A percentile compares a stretch with the other conserved stretches of the same genome.
These are phyloP conservation scores for Irpex sp. DNA, from an alignment of 1,284 basidiomycete species.

Conservation along the genomic window DNA sequence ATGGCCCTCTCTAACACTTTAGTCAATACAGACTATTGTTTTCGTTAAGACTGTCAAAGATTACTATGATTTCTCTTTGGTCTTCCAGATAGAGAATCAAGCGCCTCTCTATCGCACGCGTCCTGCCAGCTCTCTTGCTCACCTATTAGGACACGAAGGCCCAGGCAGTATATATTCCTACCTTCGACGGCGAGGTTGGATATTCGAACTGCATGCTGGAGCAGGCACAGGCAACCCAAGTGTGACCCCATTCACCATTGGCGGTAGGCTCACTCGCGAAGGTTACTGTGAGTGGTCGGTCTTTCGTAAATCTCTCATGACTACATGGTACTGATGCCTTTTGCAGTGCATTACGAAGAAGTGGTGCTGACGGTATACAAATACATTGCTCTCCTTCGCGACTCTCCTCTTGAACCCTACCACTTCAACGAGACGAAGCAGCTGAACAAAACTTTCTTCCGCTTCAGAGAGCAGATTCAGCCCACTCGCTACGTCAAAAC, in stretches of 20 bases:
- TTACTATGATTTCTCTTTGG: constrained; percentile 49
- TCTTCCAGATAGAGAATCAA: constrained; percentile 59
- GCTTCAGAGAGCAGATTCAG: constrained; percentile 52
- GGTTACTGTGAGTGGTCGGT: constrained; percentile 42
- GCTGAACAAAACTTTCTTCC: constrained; percentile 56
- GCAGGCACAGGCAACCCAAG: constrained; percentile 39
- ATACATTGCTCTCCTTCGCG: constrained; percentile 56
- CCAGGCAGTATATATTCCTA: constrained; percentile 59
- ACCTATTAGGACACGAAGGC: constrained; percentile 71
- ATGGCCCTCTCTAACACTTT: neutral
- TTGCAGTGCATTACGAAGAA: constrained; percentile 48
- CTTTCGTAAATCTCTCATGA: too few species aligned
- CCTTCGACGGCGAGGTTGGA: constrained; percentile 65
- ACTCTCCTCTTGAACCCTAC: constrained; percentile 39
- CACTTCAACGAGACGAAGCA: constrained; percentile 55
- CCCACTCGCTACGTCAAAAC: constrained; percentile 22
- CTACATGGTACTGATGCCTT: neutral
- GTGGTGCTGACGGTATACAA: constrained; percentile 54
- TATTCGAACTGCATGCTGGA: constrained; percentile 51
- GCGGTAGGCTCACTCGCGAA: constrained; percentile 53
- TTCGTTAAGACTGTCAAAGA: constrained; percentile 64
- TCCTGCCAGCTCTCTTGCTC: constrained; percentile 56
- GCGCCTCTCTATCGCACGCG: constrained; percentile 44
- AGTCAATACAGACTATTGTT: constrained; percentile 39
- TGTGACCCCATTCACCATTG: constrained; percentile 58